Evolutionary conservation across 202 grass and related monocot species (phyloP), one percentile per base, ranked within the genome.

Genomic region (Saccharum hybrid): DNA sequence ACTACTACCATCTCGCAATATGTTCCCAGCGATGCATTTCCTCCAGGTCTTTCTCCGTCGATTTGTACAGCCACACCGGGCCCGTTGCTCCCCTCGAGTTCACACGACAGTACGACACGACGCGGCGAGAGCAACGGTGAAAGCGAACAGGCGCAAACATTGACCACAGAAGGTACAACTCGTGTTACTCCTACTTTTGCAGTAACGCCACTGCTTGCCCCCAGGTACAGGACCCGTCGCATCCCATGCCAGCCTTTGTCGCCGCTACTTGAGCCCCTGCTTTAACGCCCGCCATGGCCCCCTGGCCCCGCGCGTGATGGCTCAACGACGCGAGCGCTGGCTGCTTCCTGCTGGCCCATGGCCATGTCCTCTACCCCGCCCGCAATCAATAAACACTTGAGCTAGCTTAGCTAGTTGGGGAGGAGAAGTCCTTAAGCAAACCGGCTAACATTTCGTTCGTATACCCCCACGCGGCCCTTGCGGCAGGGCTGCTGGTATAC

Each of bases 231-330:
- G 78, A 49, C 6, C 71, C 49, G 39, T 77, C 72, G 79, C 78
- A 41, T 74, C 68, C 49, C 26, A 8, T 46, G 40, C 78, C 82
- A 76, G 77, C 65, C 81, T 77, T 43, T 49, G 65, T 76, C 57
- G 72, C 45, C 78, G 72, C 48, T 65, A 42, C 60, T 38, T 62
- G 40, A 37, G 19, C 68, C 74, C 26, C 81, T 74, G 78, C 83
- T 82, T 82, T 78, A 82, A 86, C 67, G 72, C 30, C 43, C 23
- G 57, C 59, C 41, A 1, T 71, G 82, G 26, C 39, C 54, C 82
- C 0, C 6, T 3, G 23, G 3, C 0, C 63, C 63, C 28, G 63
- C 16, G 38, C 10, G 71, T 66, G 71, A 81, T 77, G 46, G 37
- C 65, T 65, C 82, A 72, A 40, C 82, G 72, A 39, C 16, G 46